phyloP scores from a whole-genome alignment of 306 rosid species.

The Corylus americana region DNA sequence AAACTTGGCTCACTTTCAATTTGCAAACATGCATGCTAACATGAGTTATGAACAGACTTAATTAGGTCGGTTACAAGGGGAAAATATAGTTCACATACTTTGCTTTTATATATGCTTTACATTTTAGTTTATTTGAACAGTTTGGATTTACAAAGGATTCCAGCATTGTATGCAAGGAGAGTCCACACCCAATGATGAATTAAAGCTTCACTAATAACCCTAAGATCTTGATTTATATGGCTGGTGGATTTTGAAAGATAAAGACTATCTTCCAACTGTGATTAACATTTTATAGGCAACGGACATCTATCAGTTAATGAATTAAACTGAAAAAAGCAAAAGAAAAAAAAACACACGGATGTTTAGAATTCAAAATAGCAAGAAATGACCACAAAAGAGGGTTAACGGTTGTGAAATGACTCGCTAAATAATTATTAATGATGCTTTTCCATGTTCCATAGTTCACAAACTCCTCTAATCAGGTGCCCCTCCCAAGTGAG shows the following conservation, averaged over 20 bases:
- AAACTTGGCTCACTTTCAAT: too few species aligned
- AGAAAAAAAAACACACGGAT: not conserved
- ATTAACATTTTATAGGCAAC: not conserved
- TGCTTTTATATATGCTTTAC: not conserved
- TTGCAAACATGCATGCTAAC: too few species aligned
- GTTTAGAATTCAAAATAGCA: not conserved
- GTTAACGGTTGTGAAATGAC: not conserved
- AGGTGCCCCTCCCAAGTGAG: not conserved
- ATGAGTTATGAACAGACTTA: not conserved
- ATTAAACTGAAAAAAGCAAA: not conserved
- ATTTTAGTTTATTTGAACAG: not conserved
- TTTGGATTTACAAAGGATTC: not conserved
- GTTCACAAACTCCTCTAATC: not conserved
- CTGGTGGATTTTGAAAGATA: not conserved
- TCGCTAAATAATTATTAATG: constrained; percentile 1
- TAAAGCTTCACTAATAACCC: not conserved
- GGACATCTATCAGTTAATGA: not conserved
- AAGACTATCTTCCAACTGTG: not conserved
- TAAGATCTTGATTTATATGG: not conserved
- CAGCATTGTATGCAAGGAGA: not conserved
- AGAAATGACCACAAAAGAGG: not conserved
- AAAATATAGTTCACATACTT: not conserved
- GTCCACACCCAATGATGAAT: not conserved
- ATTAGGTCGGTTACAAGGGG: not conserved
- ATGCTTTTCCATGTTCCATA: not conserved